Percentiles rank a stretch among this genome's conserved stretches.
phyloP scores from a whole-genome alignment of 331 rosid genomes.

The Phaseolus coccineus region DNA sequence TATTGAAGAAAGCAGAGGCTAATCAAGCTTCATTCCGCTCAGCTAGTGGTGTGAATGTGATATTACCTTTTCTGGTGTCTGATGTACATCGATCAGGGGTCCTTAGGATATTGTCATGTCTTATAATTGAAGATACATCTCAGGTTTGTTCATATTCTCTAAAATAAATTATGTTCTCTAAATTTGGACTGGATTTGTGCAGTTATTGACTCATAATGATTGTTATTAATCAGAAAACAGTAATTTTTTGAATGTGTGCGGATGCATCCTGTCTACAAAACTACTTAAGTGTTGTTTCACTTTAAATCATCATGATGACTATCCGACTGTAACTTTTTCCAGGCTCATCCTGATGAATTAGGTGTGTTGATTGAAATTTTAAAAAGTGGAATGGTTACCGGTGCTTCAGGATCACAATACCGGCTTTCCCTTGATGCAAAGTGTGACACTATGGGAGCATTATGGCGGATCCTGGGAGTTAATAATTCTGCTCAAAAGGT shows the following conservation, averaged over 20 bases:
- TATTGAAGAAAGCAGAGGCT: constrained; percentile 90
- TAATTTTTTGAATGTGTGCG: constrained; percentile 22
- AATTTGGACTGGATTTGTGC: constrained; percentile 31
- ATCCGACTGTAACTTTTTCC: constrained; percentile 48
- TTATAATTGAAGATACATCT: constrained; percentile 83
- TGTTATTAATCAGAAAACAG: constrained; percentile 26
- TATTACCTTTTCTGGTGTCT: constrained; percentile 91
- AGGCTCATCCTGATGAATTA: constrained; percentile 97
- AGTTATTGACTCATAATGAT: constrained; percentile 15
- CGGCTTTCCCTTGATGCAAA: constrained; percentile 85
- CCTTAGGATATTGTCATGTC: constrained; percentile 87
- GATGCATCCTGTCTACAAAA: constrained; percentile 23
- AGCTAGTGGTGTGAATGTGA: constrained; percentile 76
- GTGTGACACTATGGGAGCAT: constrained; percentile 93
- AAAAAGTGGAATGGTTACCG: constrained; percentile 95
- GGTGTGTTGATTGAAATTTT: constrained; percentile 88
- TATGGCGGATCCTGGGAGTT: constrained; percentile 92
- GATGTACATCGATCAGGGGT: constrained; percentile 88
- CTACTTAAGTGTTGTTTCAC: constrained; percentile 35
- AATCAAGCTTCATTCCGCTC: constrained; percentile 89
- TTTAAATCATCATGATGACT: constrained; percentile 40
- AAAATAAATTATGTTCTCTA: constrained; percentile 15
- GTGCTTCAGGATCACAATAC: constrained; percentile 84
- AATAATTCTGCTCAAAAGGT: constrained; percentile 82
- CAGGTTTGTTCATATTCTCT: constrained; percentile 68